Percentiles rank a stretch among this genome's conserved stretches.
phyloP scores from a whole-genome alignment of 73 alveolate genomes.

The Stentor coeruleus region DNA sequence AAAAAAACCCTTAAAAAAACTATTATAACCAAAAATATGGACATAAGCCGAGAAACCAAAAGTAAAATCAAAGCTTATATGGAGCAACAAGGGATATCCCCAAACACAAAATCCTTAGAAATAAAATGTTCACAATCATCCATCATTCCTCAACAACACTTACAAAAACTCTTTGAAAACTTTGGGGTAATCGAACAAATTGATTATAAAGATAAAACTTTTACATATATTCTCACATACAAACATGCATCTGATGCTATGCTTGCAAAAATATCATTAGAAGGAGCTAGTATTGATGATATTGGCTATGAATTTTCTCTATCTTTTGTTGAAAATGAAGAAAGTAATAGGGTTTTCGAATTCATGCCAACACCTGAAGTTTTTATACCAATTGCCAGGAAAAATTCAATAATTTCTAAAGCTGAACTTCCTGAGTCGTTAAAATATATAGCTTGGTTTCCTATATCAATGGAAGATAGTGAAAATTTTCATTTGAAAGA shows the following conservation, averaged over 20 bases:
- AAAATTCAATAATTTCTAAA: neutral
- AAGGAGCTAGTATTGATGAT: neutral
- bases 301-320: neutral
- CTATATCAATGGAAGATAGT: neutral
- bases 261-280: neutral
- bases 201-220: neutral
- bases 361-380: neutral
- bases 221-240: neutral
- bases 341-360: neutral
- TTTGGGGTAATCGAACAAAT: neutral
- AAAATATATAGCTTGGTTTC: neutral
- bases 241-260: neutral
- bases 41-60: no score
- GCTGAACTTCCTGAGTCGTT: neutral
- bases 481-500: constrained; percentile 8
- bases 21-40: no score
- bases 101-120: neutral
- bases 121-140: neutral
- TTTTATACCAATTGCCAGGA: neutral
- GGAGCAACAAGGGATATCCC: neutral
- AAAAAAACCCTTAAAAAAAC: no score
- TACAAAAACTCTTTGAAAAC: neutral
- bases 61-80: no score
- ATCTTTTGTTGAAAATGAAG: neutral
- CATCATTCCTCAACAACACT: neutral